Percentiles rank a stretch among this genome's conserved stretches.
These are phyloP conservation scores for Rutstroemia sp. DNA, from an alignment of 2,329 filamentous ascomycete genomes.

Conservation along the genomic window DNA sequence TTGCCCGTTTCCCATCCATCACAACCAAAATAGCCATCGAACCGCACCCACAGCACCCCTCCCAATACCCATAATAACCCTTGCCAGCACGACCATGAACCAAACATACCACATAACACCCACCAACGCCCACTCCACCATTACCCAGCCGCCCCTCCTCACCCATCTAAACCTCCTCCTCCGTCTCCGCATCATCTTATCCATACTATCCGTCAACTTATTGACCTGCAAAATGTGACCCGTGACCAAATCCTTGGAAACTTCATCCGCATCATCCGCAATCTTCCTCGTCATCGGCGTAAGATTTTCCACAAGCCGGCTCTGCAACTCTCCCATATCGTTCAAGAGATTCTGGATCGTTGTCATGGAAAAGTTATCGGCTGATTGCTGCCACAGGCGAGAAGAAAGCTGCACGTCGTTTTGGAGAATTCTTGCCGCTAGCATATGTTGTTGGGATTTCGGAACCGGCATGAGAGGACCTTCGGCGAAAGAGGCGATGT, in stretches of 20 bases:
- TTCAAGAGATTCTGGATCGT: conserved; percentile 44
- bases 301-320: conserved; percentile 36
- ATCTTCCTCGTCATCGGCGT: conserved; percentile 56
- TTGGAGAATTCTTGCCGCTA: conserved; percentile 45
- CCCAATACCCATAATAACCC: conserved; percentile 56
- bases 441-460: conserved; percentile 32
- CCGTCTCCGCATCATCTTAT: conserved; percentile 66
- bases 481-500: conserved; percentile 19
- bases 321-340: conserved; percentile 36
- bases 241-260: conserved; percentile 67
- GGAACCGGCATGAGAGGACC: conserved; percentile 14
- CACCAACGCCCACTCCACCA: conserved; percentile 81
- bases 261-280: conserved; percentile 72
- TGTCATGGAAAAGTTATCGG: conserved; percentile 49
- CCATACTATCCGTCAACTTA: conserved; percentile 68
- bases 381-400: conserved; percentile 45
- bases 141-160: conserved; percentile 67
- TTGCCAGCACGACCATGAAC: conserved; percentile 74
- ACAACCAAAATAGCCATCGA: conserved; percentile 66
- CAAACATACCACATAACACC: conserved; percentile 93
- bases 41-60: conserved; percentile 51
- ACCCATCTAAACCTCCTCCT: conserved; percentile 64
- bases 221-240: conserved; percentile 75
- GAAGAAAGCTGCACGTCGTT: conserved; percentile 39
- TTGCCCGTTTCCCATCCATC: neutral